Evolutionary conservation across 164 flowering plant species (phyloP), one percentile per base, ranked within the genome.

Genomic region (Berberis thunbergii): DNA sequence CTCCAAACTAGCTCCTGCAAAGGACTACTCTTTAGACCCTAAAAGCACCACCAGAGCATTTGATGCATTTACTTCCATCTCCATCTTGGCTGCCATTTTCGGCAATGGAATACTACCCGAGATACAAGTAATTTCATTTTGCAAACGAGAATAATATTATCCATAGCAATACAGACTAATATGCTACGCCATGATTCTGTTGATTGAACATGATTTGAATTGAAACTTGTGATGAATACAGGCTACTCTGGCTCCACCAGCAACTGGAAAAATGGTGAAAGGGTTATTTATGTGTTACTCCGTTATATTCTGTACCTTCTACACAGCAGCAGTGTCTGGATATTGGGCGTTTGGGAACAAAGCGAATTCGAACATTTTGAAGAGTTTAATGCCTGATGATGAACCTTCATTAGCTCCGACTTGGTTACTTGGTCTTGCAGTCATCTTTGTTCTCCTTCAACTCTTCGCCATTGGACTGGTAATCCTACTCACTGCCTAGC

Each of bases 191-290:
- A 0, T 26, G 26, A 26, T 26, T 26, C 26, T 26, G 26, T 26
- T 26, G 26, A 26, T 26, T 26, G 26, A 1, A 5, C 59, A 38
- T 2, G 57, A 3, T 56, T 63, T 49, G 4, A 8, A 7, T 40
- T 63, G 43, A 6, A 2, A 45, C 7, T 40, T 71, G 49, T 55
- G 44, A 43, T 71, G 40, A 10, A n/a, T 67, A n/a, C 77, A 94
- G 99, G 99, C 99, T 13, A 94, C 99, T 67, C 72, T 94, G 67
- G 99, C 99, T 56, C 99, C 97, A 56, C 99, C 99, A 44, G 97
- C 86, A 0, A 76, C 91, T 1, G 99, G 99, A 64, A 91, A 94
- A 80, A 91, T 94, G 97, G 62, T 89, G 49, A 94, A 87, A 77
- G 99, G 95, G 63, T 86, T 94, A 41, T 0, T 79, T 2, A 78